Base-by-base conservation (phyloP, 2,329 filamentous ascomycete genomes). In the Teratosphaeria zuluensis region DNA sequence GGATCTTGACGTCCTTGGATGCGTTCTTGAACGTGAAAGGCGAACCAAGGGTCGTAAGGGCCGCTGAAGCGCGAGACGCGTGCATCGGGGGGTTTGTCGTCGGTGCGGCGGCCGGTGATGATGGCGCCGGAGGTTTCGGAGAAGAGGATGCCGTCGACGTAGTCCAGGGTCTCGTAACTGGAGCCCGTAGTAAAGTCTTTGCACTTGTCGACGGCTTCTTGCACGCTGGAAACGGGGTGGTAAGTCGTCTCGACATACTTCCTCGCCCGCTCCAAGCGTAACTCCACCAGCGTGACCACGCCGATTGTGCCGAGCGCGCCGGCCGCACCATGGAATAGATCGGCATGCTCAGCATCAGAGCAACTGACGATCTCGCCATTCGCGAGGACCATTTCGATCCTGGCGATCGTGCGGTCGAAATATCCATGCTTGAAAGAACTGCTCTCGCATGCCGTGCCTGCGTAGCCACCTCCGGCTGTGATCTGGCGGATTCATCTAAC, bases 1-100 rank as follows among this genome's bases (percentile, higher is more conserved):
- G 63, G 58, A 6, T 56, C 55, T 28, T 30, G n/a, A 28, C 12
- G 8, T 4, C 48, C 35, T 33, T 54, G 46, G 19, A 53, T 64
- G 4, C 64, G 63, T 16, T 77, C 70, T 62, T 82, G 72, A 1
- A 81, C 86, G 62, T 88, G 86, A 2, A 90, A 74, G 60, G 89
- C 90, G 68, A 89, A 89, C 88, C 87, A 91, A 0, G 85, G 83
- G 63, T 91, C 87, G 3, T 70, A 70, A 0, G 80, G 74, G 11
- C 80, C 75, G 19, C 80, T 81, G 70, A 89, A 87, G 0, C 67
- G 67, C 56, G 73, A 70, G 1, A 73, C 24, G 30, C 69, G 65
- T 12, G 31, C 21, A 14, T 32, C n/a, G 28, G 32, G 7, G 8
- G 28, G 19, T 24, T 11, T 35, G 4, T 35, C 53, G 55, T 75